Evolutionary conservation across 208 protist genomes (phyloP), one percentile per base, ranked within the genome.

Genomic region (Strigomonas galati): DNA sequence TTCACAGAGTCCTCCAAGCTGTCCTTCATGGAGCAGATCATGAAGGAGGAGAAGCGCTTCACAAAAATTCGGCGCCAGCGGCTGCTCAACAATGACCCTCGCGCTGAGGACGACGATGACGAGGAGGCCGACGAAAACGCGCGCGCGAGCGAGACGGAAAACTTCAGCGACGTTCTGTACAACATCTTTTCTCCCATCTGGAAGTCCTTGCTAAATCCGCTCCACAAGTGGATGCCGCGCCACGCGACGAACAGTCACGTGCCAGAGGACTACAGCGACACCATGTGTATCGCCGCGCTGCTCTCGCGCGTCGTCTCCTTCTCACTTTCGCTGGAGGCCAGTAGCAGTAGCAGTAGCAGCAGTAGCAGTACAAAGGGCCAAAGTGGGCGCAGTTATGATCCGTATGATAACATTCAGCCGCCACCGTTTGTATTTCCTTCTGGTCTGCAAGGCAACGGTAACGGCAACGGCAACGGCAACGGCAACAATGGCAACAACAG

Each of bases 151-250:
- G 30, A 32, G n/a, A 7, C 26, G 21, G 43, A 30, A 10, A 56
- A 62, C 60, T 98, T 99, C 43, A 69, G 81, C 24, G 83, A 97
- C 31, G 72, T 99, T 23, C 59, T 99, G 14, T 69, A 91, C 31
- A 98, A 98, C 78, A 82, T 99, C 6, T 99, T 99, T 74, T 26
- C 64, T n/a, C 98, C 98, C 0, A 77, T 99, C 2, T 99, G 99
- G 78, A 74, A 97, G 28, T 97, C 95, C 2, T 86, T 96, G 12
- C 56, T 85, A n/a, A 68, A 97, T 53, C 95, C 94, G 28, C 65
- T 27, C 56, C 27, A 56, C 24, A 9, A 28, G 27, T 54, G 0
- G 62, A 10, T 28, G 12, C 55, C 35, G 10, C 58, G n/a, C 21
- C n/a, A 55, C 54, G 54, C 12, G 9, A 10, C 28, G 40, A 2